These are phyloP conservation scores for Pseudopyricularia javanii DNA, from an alignment of 2,329 filamentous ascomycete species.

Conservation along the genomic window DNA sequence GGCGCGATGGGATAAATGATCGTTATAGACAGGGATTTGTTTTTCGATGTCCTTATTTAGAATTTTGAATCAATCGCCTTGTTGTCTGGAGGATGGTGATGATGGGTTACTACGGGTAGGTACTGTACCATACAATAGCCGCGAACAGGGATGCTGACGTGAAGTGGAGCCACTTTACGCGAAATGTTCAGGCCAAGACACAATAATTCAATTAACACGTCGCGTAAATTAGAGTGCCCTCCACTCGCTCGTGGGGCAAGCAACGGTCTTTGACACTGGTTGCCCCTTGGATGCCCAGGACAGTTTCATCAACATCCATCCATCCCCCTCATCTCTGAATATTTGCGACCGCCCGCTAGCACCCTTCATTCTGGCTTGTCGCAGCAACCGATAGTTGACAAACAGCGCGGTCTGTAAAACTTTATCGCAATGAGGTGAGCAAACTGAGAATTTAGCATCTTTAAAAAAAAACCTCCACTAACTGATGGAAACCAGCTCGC, in stretches of 20 bases:
- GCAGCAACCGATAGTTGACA: not conserved
- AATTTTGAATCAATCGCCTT: not conserved
- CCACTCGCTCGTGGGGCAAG: not conserved
- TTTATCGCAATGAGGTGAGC: not conserved
- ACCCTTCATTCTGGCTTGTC: too few species aligned
- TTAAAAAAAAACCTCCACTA: not conserved
- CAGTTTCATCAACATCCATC: too few species aligned
- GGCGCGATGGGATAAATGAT: too few species aligned
- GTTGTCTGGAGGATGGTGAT: too few species aligned
- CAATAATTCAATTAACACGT: too few species aligned
- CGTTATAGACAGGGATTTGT: not conserved
- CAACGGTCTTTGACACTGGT: too few species aligned
- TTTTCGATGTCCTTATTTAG: not conserved
- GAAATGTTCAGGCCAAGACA: not conserved
- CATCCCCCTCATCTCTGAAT: too few species aligned
- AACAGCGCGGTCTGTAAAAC: not conserved
- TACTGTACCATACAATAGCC: too few species aligned
- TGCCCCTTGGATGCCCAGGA: too few species aligned
- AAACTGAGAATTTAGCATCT: not conserved
- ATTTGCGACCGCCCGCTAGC: too few species aligned
- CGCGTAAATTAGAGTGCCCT: not conserved
- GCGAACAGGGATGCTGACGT: not conserved
- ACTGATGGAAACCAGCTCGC: slow-evolving; percentile 47
- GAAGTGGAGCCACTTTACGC: slow-evolving; percentile 14
- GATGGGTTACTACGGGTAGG: too few species aligned